Evolutionary conservation across 148 eudicot genomes (phyloP), one percentile per base, ranked within the genome.

Genomic region (Polygonum aviculare): DNA sequence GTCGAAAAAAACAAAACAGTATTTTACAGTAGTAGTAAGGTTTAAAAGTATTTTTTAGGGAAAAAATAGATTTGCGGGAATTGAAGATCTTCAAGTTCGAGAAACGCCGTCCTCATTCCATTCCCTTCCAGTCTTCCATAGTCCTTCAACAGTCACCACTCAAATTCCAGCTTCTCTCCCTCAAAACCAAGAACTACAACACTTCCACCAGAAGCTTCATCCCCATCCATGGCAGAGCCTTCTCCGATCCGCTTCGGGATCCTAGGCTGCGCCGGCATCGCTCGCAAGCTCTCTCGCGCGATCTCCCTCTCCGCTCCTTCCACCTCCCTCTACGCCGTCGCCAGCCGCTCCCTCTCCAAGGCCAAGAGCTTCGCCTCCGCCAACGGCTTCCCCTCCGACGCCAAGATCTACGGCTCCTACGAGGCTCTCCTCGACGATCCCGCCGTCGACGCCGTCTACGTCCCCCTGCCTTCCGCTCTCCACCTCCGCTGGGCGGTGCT

Each of bases 231-330:
- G 86, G 78, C 78, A 7, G 83, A 83, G 31, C 0, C 0, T 40
- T 21, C 59, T 0, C 80, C 82, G n/a, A 84, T 75, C 71, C 80
- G 82, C 31, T 88, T 91, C 84, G 97, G 93, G 2, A 87, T 91
- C 62, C 45, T 91, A 1, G 93, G 97, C n/a, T 91, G 97, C 80
- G 93, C 97, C 19, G 81, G 81, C 18, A 91, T 91, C 7, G 91
- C 92, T n/a, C 83, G 93, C 0, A 91, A 91, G 63, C 75, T 89
- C 69, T 87, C 89, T 0, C 87, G 92, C 0, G 97, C 92, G 73
- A 86, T 91, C 36, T 21, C 16, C 3, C 84, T 84, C 26, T 71
- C 90, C 21, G n/a, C 72, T 39, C 90, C 97, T 14, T 83, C 80
- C 84, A 74, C 97, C 49, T 76, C 75, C 4, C 71, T 90, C 69